These are phyloP conservation scores for Populus davidiana DNA, from an alignment of 345 rosid species.

Conservation along the genomic window DNA sequence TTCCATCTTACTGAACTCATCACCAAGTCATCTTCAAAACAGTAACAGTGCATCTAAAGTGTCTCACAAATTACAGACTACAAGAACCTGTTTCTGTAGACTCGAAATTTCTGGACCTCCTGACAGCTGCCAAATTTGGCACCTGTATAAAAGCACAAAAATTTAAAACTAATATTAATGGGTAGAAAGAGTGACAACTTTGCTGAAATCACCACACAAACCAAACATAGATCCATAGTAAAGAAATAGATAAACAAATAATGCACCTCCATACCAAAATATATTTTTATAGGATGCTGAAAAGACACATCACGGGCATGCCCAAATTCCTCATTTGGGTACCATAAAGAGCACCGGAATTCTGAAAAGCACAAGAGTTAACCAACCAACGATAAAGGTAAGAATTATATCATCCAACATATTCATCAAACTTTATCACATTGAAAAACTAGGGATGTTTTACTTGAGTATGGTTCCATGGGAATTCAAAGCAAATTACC, in stretches of 20 bases:
- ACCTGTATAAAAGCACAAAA: conserved; percentile 43
- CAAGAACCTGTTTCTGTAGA: conserved; percentile 70
- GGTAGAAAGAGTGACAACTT: neutral
- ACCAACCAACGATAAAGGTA: conserved; percentile 9
- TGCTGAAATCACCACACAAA: neutral
- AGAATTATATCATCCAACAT: conserved; percentile 11
- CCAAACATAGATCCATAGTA: neutral
- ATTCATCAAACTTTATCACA: neutral
- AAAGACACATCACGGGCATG: conserved; percentile 75
- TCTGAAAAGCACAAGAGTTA: conserved; percentile 45
- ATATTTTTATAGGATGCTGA: conserved; percentile 93
- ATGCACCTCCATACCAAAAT: conserved; percentile 60
- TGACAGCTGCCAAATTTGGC: conserved; percentile 90
- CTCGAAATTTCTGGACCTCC: conserved; percentile 77
- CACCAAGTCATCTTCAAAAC: neutral
- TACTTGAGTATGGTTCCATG: conserved; percentile 1
- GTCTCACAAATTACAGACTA: neutral
- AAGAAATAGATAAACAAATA: conserved; percentile 6
- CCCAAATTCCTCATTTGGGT: conserved; percentile 63
- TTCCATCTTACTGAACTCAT: neutral
- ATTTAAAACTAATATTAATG: conserved; percentile 1
- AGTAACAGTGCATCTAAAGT: neutral
- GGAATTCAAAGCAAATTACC: conserved; percentile 43
- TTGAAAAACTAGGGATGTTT: neutral
- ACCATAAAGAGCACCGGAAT: conserved; percentile 79